Percentiles rank a stretch among this genome's conserved stretches.
Conservation (phyloP, 2,329 filamentous ascomycete species). For the Coniochaeta pulveracea region DNA sequence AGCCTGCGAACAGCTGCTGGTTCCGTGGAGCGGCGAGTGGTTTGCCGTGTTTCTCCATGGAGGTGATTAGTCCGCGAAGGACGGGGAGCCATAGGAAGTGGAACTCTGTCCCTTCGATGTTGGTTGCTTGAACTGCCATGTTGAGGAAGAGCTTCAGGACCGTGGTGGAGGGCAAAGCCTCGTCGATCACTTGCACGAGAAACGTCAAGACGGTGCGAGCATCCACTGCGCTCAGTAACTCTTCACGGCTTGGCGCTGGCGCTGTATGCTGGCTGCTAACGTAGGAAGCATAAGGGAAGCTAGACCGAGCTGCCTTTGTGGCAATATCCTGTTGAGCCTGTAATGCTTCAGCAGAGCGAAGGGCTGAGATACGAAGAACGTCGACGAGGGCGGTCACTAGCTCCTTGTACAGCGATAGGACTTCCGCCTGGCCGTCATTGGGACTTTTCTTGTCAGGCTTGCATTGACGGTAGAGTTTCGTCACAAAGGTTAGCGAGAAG, state of each 20-base stretch:
- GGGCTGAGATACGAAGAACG: background rate
- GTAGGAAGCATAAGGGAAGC: too few relatives aligned
- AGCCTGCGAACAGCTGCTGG: background rate
- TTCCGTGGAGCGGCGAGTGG: background rate
- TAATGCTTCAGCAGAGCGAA: background rate
- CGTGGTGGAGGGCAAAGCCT: background rate
- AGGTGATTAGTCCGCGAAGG: background rate
- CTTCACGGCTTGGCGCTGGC: too few relatives aligned
- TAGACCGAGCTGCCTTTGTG: too few relatives aligned
- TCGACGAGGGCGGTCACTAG: background rate
- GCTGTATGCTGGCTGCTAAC: too few relatives aligned
- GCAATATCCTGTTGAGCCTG: too few relatives aligned
- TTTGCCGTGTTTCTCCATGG: background rate
- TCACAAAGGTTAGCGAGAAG: background rate
- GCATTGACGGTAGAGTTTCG: background rate
- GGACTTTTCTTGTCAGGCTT: background rate
- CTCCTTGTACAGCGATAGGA: background rate
- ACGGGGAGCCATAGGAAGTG: background rate
- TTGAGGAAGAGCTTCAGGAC: conserved; percentile 1
- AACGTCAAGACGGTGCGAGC: background rate
- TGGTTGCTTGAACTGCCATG: background rate
- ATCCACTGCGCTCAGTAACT: too few relatives aligned
- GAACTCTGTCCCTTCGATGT: background rate
- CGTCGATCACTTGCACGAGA: background rate
- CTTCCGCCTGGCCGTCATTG: background rate